phyloP scores from a whole-genome alignment of 768 basidiomycete genomes.

The Phlebiopsis flavidoalba region DNA sequence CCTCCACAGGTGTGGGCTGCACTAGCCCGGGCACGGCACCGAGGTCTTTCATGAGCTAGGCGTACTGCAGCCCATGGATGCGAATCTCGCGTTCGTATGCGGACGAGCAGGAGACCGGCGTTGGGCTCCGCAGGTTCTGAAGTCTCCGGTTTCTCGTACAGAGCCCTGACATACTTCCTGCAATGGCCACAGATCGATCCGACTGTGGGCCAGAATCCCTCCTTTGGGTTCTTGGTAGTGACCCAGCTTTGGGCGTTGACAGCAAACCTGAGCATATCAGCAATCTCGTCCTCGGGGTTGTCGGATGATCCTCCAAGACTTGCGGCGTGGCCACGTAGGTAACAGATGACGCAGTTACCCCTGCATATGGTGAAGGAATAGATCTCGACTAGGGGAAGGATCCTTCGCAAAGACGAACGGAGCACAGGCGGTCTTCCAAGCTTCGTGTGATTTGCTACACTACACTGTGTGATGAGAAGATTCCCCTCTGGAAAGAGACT shows the following conservation, averaged over 20 bases:
- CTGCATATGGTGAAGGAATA: not conserved
- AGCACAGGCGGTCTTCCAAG: not conserved
- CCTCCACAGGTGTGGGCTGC: not conserved
- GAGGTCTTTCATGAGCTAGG: not conserved
- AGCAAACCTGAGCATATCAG: not conserved
- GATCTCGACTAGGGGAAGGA: not conserved
- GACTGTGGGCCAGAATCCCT: not conserved
- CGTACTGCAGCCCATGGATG: not conserved
- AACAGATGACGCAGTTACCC: not conserved
- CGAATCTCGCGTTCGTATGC: not conserved
- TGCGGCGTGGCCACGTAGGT: not conserved
- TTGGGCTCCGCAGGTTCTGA: not conserved
- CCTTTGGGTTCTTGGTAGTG: not conserved
- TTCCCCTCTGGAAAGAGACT: not conserved
- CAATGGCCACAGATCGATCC: not conserved
- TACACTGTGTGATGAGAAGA: not conserved
- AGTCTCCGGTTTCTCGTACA: not conserved
- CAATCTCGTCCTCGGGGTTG: not conserved
- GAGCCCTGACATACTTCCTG: not conserved
- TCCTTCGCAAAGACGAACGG: not conserved
- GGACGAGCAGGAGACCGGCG: not conserved
- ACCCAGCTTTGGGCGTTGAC: not conserved
- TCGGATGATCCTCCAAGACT: not conserved
- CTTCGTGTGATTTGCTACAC: not conserved
- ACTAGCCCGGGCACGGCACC: too few relatives aligned